Conservation (phyloP, 148 eudicot genomes). For the Persicaria maculosa region DNA sequence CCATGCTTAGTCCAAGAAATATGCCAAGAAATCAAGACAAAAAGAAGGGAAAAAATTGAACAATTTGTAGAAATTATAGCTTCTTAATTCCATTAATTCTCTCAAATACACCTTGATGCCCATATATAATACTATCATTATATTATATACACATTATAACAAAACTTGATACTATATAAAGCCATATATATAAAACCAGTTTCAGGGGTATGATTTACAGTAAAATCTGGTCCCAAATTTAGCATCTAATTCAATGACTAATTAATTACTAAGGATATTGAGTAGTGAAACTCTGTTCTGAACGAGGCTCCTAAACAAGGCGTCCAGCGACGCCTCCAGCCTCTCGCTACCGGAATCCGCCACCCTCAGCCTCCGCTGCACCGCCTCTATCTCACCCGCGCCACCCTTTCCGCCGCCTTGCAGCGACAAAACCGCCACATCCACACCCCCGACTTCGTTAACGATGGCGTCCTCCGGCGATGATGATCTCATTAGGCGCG, state of each 20-base stretch:
- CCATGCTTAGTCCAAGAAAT: too few species aligned
- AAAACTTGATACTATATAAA: neutral
- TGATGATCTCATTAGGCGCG: constrained; percentile 15
- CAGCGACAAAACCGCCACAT: constrained; percentile 21
- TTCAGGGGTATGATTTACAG: neutral
- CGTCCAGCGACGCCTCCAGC: constrained; percentile 29
- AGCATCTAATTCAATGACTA: constrained; percentile 6
- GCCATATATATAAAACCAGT: neutral
- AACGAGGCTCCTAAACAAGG: constrained; percentile 27
- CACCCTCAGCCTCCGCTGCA: constrained; percentile 21
- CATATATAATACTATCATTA: too few species aligned
- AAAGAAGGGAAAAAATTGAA: too few species aligned
- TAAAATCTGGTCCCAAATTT: neutral
- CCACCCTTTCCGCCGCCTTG: neutral
- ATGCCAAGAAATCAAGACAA: too few species aligned
- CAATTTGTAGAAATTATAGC: too few species aligned
- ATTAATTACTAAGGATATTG: constrained; percentile 22
- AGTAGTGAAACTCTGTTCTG: constrained; percentile 36
- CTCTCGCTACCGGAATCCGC: constrained; percentile 21
- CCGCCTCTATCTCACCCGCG: constrained; percentile 15
- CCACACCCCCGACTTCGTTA: constrained; percentile 30
- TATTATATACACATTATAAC: too few species aligned
- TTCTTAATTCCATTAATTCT: neutral
- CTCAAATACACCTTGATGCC: neutral
- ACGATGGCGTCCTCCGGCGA: constrained; percentile 3